Evolutionary conservation across 306 rosid species (phyloP).

Genomic region (Acmispon strigosus): DNA sequence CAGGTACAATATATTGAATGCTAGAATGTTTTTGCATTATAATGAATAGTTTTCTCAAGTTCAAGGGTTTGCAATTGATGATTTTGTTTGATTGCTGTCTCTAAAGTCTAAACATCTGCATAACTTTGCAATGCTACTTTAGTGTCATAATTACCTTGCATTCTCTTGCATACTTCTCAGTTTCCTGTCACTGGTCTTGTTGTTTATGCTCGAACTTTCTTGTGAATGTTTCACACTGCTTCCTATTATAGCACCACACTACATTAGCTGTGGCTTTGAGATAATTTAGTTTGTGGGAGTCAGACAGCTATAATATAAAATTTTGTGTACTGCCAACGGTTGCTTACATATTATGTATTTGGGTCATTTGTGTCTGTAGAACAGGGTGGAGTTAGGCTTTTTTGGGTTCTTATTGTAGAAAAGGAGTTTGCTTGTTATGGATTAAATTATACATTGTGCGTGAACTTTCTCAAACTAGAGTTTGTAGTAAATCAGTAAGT

Average conservation of each 20-base stretch:
- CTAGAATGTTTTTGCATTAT: neutral
- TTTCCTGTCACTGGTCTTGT: neutral
- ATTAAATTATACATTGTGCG: neutral
- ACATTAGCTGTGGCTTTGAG: neutral
- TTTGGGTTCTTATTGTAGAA: neutral
- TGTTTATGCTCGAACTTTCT: constrained; percentile 7
- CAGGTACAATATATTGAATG: constrained; percentile 54
- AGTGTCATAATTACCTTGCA: neutral
- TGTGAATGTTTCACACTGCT: neutral
- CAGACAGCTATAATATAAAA: neutral
- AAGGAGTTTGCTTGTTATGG: neutral
- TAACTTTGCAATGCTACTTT: neutral
- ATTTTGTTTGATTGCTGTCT: constrained; percentile 10
- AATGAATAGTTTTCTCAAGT: constrained; percentile 4
- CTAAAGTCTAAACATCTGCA: neutral
- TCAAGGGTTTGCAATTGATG: constrained; percentile 13
- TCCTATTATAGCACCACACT: constrained; percentile 5
- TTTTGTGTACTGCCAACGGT: neutral
- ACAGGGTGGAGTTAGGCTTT: neutral
- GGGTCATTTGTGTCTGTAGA: neutral
- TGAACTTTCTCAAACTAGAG: neutral
- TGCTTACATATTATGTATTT: neutral
- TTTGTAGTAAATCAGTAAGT: neutral
- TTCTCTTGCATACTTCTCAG: neutral
- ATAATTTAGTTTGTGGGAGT: neutral